Evolutionary conservation across 805 yeast species (phyloP).

Genomic region (Clavispora carvajalis): DNA sequence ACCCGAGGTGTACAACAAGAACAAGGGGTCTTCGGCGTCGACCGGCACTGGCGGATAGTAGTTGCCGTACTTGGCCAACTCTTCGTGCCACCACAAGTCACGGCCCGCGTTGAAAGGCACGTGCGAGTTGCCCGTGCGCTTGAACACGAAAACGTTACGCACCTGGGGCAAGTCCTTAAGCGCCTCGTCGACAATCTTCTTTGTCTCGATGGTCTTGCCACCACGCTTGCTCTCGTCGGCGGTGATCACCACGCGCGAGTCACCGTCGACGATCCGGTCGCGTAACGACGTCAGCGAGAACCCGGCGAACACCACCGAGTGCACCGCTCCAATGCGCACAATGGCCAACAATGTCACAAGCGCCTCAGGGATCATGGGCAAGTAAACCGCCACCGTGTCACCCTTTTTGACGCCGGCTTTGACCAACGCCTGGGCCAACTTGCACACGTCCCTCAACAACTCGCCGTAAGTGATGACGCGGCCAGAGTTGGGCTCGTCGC

Average conservation of each 20-base stretch:
- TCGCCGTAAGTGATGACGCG: slow-evolving; percentile 78
- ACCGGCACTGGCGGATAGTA: slow-evolving; percentile 87
- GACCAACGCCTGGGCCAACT: slow-evolving; percentile 77
- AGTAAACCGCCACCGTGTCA: slow-evolving; percentile 91
- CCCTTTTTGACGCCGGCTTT: slow-evolving; percentile 89
- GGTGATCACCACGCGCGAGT: slow-evolving; percentile 81
- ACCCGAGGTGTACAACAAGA: slow-evolving; percentile 94
- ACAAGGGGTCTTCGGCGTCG: slow-evolving; percentile 89
- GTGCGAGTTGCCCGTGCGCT: slow-evolving; percentile 75
- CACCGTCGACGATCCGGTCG: slow-evolving; percentile 88
- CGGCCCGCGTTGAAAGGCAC: slow-evolving; percentile 74
- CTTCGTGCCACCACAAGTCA: slow-evolving; percentile 96
- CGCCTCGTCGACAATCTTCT: slow-evolving; percentile 94
- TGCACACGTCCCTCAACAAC: slow-evolving; percentile 75
- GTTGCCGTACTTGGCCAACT: slow-evolving; percentile 70
- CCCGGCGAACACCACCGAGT: slow-evolving; percentile 95
- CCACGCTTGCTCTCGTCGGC: slow-evolving; percentile 96
- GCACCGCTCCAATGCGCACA: slow-evolving; percentile 91
- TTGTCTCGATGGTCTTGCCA: slow-evolving; percentile 87
- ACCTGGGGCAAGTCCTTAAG: slow-evolving; percentile 69
- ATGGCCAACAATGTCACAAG: slow-evolving; percentile 90
- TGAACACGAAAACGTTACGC: slow-evolving; percentile 77
- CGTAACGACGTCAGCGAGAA: slow-evolving; percentile 87
- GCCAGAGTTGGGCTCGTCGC: slow-evolving; percentile 79
- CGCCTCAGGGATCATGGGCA: slow-evolving; percentile 98